Evolutionary conservation across 177 flowering plant genomes (phyloP).

Genomic region (Vitis hybrid): DNA sequence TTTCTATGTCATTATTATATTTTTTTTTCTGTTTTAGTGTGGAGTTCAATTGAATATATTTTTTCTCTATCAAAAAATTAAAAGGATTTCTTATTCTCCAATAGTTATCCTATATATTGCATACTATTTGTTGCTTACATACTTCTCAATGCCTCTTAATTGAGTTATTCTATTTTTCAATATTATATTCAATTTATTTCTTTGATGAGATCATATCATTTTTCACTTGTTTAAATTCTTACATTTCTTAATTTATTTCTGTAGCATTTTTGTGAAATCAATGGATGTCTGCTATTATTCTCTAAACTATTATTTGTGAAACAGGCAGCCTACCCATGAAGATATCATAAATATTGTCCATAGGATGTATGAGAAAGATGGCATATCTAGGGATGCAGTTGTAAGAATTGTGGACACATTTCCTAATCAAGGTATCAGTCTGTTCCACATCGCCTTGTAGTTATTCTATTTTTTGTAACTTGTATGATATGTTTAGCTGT

Average conservation of each 20-base stretch:
- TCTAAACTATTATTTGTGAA: constrained; percentile 12
- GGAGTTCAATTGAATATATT: too few species aligned
- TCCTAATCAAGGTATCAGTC: constrained; percentile 66
- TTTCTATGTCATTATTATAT: too few species aligned
- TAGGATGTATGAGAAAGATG: constrained; percentile 72
- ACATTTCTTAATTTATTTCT: too few species aligned
- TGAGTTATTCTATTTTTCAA: background rate
- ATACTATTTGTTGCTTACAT: too few species aligned
- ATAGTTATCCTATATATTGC: too few species aligned
- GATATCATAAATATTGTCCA: constrained; percentile 63
- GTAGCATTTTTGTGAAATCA: background rate
- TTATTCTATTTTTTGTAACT: background rate
- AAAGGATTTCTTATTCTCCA: too few species aligned
- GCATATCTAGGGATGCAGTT: constrained; percentile 57
- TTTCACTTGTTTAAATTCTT: background rate
- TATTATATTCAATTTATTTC: background rate
- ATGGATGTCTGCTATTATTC: background rate
- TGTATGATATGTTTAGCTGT: background rate
- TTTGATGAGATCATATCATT: background rate
- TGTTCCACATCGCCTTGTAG: background rate
- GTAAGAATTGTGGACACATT: constrained; percentile 49
- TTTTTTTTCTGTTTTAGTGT: too few species aligned
- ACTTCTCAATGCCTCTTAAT: background rate
- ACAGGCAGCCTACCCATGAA: constrained; percentile 69
- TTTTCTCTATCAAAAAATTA: too few species aligned